Base-by-base conservation (phyloP, 192 early-diverging fungal genomes). In the Podila minutissima region DNA sequence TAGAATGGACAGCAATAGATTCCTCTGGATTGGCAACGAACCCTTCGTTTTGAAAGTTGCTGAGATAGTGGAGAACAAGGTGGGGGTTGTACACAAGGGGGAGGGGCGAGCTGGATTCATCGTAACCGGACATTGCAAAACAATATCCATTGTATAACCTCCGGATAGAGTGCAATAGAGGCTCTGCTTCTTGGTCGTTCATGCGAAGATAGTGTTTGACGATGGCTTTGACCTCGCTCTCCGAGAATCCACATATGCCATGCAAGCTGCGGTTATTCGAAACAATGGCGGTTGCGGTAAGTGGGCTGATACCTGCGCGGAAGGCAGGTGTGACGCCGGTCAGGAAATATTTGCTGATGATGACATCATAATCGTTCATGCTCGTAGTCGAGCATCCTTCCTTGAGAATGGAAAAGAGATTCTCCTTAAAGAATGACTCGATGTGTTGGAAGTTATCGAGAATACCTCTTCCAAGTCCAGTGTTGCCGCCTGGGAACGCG, bases 211-310 rank as follows among this genome's bases (percentile, higher is more conserved):
- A 83, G 65, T 59, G 64, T 53, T 75, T 65, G 69, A 75, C 68
- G 66, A 83, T 69, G 63, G 73, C 69, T 71, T 59, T 74, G 81
- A 83, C 81, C 60, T 83, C 73, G 59, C 26, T 71, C 67, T 83
- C 73, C 32, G 73, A 62, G 55, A 83, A 75, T 38, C 81, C 81
- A 71, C 81, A 75, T 75, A 75, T 71, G 72, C 81, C 81, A 62
- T 83, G 73, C 67, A 83, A 69, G 38, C 59, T 65, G 37, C 26
- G 41, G 10, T 67, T 53, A 63, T 58, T 59, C 28, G 81, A 83
- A 69, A 83, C 63, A 37, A 82, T 61, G 63, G 60, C 46, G 67
- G 81, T 48, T 74, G 73, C 81, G 22, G 29, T 55, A 29, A 83
- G 81, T 51, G 72, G 81, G 64, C 71, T 83, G 73, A 75, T 66